Evolutionary conservation across 148 eudicot species (phyloP).

Genomic region (Cornus kousa): DNA sequence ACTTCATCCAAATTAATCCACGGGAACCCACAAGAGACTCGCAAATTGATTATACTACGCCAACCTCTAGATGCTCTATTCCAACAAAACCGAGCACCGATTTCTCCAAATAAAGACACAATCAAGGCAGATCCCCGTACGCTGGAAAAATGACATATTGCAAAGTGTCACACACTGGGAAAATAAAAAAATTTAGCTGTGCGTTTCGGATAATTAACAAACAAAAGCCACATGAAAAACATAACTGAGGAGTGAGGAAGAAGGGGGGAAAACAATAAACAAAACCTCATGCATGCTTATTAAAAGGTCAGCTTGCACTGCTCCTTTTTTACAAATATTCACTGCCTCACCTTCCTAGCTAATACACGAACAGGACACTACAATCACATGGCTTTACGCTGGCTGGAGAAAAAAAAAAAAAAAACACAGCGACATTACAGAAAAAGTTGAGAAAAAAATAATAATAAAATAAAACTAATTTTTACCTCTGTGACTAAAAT

Average conservation of each 20-base stretch:
- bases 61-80: too few species aligned
- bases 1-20: too few species aligned
- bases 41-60: too few species aligned
- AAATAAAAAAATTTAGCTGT: too few species aligned
- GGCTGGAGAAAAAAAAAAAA: not conserved
- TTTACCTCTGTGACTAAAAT: not conserved
- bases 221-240: not conserved
- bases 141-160: too few species aligned
- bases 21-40: too few species aligned
- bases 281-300: constrained; percentile 19
- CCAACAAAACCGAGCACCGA: too few species aligned
- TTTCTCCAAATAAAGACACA: too few species aligned
- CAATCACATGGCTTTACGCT: not conserved
- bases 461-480: not conserved
- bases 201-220: too few species aligned
- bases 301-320: constrained; percentile 28
- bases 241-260: too few species aligned
- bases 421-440: not conserved
- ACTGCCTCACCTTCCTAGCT: not conserved
- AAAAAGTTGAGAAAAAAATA: not conserved
- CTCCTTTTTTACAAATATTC: not conserved
- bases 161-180: too few species aligned
- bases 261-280: not conserved
- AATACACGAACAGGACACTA: constrained; percentile 1
- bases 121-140: too few species aligned